A percentile compares a stretch with the other conserved stretches of the same genome.
Conservation (phyloP, 2,329 filamentous ascomycete species). For the Cytospora paraplurivora region DNA sequence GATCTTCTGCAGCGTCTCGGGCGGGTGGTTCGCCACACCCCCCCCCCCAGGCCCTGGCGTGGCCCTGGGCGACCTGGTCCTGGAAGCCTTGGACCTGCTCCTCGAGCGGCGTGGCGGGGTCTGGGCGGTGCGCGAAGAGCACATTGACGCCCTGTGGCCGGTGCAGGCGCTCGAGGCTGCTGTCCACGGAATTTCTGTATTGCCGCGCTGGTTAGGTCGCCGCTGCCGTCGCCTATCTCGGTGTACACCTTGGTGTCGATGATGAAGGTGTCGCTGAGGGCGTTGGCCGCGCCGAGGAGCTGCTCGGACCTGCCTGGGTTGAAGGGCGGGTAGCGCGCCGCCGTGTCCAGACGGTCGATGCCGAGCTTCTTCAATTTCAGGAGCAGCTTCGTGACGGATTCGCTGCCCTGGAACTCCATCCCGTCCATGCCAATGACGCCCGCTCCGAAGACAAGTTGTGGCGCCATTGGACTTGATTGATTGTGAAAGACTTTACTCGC, state of each 20-base stretch:
- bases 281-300: conserved; percentile 37
- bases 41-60: conserved; percentile 40
- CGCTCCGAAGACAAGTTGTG: conserved; percentile 37
- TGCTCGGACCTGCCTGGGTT: conserved; percentile 38
- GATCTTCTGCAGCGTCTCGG: conserved; percentile 36
- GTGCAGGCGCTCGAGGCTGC: conserved; percentile 36
- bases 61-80: conserved; percentile 37
- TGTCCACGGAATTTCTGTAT: conserved; percentile 36
- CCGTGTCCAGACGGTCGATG: conserved; percentile 30
- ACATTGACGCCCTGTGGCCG: conserved; percentile 35
- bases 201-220: conserved; percentile 34
- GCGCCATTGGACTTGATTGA: conserved; percentile 29
- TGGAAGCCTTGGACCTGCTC: conserved; percentile 41
- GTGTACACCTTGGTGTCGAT: conserved; percentile 42
- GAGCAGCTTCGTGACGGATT: conserved; percentile 31
- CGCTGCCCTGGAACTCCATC: conserved; percentile 34
- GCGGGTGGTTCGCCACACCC: conserved; percentile 43
- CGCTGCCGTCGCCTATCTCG: conserved; percentile 36
- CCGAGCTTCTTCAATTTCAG: conserved; percentile 27
- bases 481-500: neutral
- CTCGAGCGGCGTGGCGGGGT: conserved; percentile 38
- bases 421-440: conserved; percentile 35
- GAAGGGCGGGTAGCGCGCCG: conserved; percentile 39
- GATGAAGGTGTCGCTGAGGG: conserved; percentile 32
- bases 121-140: conserved; percentile 42